A percentile compares a stretch with the other conserved stretches of the same genome.
Conservation (phyloP, 202 grass and related monocot genomes). For the Panicum virgatum region DNA sequence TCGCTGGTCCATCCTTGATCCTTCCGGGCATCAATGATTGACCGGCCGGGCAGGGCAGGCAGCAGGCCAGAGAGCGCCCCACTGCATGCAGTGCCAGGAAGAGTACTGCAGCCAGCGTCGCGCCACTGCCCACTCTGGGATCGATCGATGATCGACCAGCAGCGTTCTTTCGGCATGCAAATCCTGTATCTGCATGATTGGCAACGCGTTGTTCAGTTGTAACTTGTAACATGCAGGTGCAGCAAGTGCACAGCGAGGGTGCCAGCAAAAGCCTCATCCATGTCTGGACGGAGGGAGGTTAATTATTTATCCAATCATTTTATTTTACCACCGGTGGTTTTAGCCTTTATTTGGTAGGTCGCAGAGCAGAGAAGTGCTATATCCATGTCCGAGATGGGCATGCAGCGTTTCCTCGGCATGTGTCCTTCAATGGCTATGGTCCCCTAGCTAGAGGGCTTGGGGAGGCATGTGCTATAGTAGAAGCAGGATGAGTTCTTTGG, state of each 20-base stretch:
- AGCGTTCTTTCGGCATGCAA: too few species aligned
- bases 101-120: background rate
- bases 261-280: too few species aligned
- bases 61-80: background rate
- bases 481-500: constrained; percentile 36
- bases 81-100: background rate
- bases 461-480: constrained; percentile 38
- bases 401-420: constrained; percentile 11
- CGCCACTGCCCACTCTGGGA: background rate
- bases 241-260: too few species aligned
- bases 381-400: background rate
- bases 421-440: constrained; percentile 22
- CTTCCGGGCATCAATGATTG: constrained; percentile 33
- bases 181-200: too few species aligned
- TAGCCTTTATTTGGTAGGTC: background rate
- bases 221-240: too few species aligned
- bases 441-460: background rate
- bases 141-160: too few species aligned
- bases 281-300: too few species aligned
- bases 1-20: constrained; percentile 33
- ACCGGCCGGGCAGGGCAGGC: background rate
- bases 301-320: background rate
- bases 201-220: too few species aligned
- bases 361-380: background rate
- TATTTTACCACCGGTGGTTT: background rate